These are phyloP conservation scores for Rossbeevera mucosa DNA, from an alignment of 768 basidiomycete species.

Conservation along the genomic window DNA sequence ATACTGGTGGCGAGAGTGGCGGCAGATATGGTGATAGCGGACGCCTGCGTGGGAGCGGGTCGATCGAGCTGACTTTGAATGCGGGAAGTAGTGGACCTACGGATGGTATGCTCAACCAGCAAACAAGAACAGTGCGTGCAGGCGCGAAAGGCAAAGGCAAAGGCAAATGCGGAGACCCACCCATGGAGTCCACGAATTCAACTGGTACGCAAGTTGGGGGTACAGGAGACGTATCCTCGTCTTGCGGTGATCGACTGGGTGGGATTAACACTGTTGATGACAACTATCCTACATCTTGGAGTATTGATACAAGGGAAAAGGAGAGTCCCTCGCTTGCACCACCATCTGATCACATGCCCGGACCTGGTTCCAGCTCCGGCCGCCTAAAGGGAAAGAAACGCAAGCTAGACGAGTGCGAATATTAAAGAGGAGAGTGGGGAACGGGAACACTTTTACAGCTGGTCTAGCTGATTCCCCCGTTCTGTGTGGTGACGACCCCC, in stretches of 20 bases:
- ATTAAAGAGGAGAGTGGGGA: background rate
- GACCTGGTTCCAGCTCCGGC: background rate
- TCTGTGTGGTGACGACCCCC: background rate
- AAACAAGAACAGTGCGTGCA: background rate
- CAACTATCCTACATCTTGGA: background rate
- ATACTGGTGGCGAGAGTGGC: background rate
- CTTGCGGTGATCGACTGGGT: background rate
- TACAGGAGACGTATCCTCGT: background rate
- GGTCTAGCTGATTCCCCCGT: background rate
- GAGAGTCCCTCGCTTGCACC: background rate
- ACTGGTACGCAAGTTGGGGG: background rate
- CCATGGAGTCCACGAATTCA: background rate
- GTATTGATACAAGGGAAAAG: background rate
- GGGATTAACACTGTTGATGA: background rate
- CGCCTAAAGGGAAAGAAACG: conserved; percentile 20
- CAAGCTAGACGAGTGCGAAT: conserved; percentile 14
- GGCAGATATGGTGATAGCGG: no score
- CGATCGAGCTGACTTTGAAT: background rate
- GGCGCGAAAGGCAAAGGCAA: background rate
- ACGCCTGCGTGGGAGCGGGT: background rate
- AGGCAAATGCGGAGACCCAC: background rate
- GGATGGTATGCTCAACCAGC: background rate
- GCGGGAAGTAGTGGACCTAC: background rate
- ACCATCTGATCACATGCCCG: background rate
- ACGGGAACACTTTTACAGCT: background rate